Base-by-base conservation (phyloP, 495 filamentous ascomycete species). In the Aspergillus diversus region DNA sequence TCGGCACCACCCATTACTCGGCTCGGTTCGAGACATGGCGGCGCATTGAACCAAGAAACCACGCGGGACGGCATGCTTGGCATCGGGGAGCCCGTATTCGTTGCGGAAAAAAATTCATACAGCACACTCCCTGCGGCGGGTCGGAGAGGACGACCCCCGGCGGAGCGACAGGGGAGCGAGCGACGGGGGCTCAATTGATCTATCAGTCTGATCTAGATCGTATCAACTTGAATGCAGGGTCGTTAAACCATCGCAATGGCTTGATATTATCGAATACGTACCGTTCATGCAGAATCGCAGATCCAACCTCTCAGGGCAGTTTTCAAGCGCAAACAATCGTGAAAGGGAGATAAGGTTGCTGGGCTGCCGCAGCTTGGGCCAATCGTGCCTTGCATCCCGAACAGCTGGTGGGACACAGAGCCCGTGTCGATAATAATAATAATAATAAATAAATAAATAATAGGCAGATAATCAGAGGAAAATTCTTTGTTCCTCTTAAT, bases 311-410 rank as follows among this genome's bases (percentile, higher is more conserved):
- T 50, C 16, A 17, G 7, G 4, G 0, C 39, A 31, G 13, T 15
- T 60, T 47, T n/a, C 34, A 12, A 52, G 53, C 33, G 4, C 9
- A 55, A 39, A 39, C 35, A 39, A 5, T 15, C 33, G 12, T 15
- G 39, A 43, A 31, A 69, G 27, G n/a, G 16, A 50, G 70, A 75
- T 73, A 75, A 75, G 71, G 70, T 74, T 75, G 71, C 55, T 63
- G 59, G 71, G 70, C 73, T 75, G 71, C 55, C 63, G 59, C 61
- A 65, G 70, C 69, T 71, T 60, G 63, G 72, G 57, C 72, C 68
- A 72, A 63, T 16, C 48, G 70, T 73, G 66, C 75, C 73, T 77
- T 77, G 71, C 75, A 74, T 75, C 60, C 59, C 39, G 56, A 61
- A 63, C 59, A 46, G 66, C 58, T 16, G 5, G 63, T 66, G 57